Conservation (phyloP, 768 basidiomycete species). For the Albatrellus ellisii region DNA sequence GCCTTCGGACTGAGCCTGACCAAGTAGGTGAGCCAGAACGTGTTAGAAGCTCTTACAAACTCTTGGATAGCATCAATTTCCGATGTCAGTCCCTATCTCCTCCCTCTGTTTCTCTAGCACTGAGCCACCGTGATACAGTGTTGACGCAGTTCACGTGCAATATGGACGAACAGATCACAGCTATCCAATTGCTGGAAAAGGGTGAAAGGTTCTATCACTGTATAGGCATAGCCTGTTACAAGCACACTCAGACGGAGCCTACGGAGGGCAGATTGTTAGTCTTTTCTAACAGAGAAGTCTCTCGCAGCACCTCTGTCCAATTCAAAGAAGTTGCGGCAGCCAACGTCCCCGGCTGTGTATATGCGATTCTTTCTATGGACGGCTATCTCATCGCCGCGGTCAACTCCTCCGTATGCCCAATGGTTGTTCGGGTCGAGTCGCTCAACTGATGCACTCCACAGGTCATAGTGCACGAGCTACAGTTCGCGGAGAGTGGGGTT, state of each 20-base stretch:
- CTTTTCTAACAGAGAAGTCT: conserved; percentile 24
- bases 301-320: conserved; percentile 14
- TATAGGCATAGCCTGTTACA: conserved; percentile 26
- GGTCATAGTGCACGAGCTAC: conserved; percentile 28
- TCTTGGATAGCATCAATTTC: conserved; percentile 55
- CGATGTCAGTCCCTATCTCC: conserved; percentile 21
- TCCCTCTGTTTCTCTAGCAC: neutral
- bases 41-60: conserved; percentile 42
- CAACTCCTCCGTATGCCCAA: conserved; percentile 54
- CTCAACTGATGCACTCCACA: conserved; percentile 1
- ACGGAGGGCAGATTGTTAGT: conserved; percentile 49
- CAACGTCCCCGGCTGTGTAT: conserved; percentile 54
- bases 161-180: conserved; percentile 48
- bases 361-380: conserved; percentile 36
- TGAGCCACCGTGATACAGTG: conserved; percentile 18
- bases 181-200: conserved; percentile 25
- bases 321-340: conserved; percentile 27
- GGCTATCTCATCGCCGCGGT: conserved; percentile 51
- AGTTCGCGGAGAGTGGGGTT: conserved; percentile 29
- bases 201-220: conserved; percentile 21
- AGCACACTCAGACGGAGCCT: conserved; percentile 20
- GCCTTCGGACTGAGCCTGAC: conserved; percentile 36
- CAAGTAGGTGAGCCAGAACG: conserved; percentile 37
- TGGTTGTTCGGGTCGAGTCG: neutral
- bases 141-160: conserved; percentile 36